Conservation (phyloP, 306 rosid species). For the Boehmeria nivea region DNA sequence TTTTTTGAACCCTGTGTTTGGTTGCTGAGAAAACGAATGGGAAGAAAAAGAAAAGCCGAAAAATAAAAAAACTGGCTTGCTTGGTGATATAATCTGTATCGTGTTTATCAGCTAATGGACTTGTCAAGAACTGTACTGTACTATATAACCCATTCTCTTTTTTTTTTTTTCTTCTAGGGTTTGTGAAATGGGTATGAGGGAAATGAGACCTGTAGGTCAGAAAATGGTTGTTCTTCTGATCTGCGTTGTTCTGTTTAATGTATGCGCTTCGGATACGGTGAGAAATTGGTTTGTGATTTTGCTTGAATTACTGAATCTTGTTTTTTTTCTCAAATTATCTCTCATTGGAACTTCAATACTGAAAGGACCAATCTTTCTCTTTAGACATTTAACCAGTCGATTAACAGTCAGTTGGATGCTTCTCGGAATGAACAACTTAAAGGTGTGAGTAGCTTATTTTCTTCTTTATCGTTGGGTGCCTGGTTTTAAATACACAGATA, state of each 20-base stretch:
- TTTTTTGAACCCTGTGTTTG: no score
- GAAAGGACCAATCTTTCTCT: conserved; percentile 9
- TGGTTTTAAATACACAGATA: background rate
- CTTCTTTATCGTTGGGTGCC: background rate
- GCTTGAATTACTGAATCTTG: background rate
- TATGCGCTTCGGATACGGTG: conserved; percentile 35
- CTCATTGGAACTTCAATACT: conserved; percentile 3
- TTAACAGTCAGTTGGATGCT: conserved; percentile 19
- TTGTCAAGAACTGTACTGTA: no score
- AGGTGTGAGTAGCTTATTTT: conserved; percentile 20
- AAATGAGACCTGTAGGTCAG: conserved; percentile 8
- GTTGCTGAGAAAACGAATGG: no score
- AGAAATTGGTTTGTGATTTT: background rate
- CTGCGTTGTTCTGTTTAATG: conserved; percentile 15
- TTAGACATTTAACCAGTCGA: conserved; percentile 29
- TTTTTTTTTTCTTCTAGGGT: conserved; percentile 28
- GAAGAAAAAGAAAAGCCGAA: no score
- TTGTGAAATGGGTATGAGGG: conserved; percentile 25
- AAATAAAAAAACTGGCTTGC: no score
- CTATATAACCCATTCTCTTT: no score
- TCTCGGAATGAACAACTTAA: conserved; percentile 27
- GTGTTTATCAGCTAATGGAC: no score
- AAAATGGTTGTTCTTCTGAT: conserved; percentile 22
- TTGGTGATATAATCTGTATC: no score
- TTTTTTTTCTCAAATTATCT: background rate